Percentiles rank a stretch among this genome's conserved stretches.
Evolutionary conservation across 352 stramenopile genomes (phyloP).

Genomic region (Hyaloperonospora brassicae): DNA sequence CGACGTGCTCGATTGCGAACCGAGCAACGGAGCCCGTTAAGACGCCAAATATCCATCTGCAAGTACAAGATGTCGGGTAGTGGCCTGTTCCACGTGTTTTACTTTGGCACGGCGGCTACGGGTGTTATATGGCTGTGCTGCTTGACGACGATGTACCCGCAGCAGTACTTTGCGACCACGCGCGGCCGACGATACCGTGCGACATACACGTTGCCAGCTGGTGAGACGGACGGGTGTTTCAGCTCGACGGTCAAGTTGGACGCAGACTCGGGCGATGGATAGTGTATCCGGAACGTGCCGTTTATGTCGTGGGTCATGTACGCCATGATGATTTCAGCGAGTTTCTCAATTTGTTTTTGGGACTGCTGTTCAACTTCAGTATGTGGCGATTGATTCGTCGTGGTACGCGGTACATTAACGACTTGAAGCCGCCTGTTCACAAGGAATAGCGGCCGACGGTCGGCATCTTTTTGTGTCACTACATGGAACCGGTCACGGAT

Average conservation of each 20-base stretch:
- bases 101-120: slow-evolving; percentile 57
- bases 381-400: slow-evolving; percentile 86
- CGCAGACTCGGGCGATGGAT: too few species aligned
- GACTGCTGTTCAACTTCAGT: slow-evolving; percentile 85
- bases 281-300: too few species aligned
- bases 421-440: too few species aligned
- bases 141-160: slow-evolving; percentile 73
- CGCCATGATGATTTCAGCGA: slow-evolving; percentile 72
- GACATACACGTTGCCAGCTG: too few species aligned
- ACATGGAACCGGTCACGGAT: too few species aligned
- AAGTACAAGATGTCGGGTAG: slow-evolving; percentile 88
- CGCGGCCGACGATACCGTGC: slow-evolving; percentile 66
- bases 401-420: slow-evolving; percentile 72
- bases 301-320: too few species aligned
- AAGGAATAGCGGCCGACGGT: too few species aligned
- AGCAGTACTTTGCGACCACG: slow-evolving; percentile 62
- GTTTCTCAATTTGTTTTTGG: slow-evolving; percentile 83
- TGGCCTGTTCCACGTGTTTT: slow-evolving; percentile 80
- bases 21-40: slow-evolving; percentile 77
- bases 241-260: too few species aligned
- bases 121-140: slow-evolving; percentile 79
- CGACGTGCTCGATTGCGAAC: slow-evolving; percentile 84
- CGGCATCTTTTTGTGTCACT: too few species aligned
- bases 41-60: slow-evolving; percentile 84
- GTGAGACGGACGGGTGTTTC: too few species aligned